Evolutionary conservation across 495 filamentous ascomycete genomes (phyloP), one percentile per base, ranked within the genome.

Genomic region (Terfezia claveryi): DNA sequence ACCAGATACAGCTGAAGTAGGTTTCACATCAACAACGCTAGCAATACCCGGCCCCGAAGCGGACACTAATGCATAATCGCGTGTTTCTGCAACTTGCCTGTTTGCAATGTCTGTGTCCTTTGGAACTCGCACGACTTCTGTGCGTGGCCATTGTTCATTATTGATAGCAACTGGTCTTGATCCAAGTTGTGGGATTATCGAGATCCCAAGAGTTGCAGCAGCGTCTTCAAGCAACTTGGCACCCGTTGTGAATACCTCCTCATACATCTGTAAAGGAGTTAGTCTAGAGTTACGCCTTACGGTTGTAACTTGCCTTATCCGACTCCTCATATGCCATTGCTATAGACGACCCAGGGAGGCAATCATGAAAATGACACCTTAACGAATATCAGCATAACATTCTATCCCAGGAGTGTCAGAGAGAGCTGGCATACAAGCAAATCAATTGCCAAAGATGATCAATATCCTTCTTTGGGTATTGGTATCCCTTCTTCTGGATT

Each of bases 301-400:
- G 27, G 27, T 23, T 12, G n/a, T 56, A 64, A 61, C 62, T 58
- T 51, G 50, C 17, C 69, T 86, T 73, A 61, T 93, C 81, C 0
- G 85, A 91, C 60, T 98, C 91, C 62, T 85, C 82, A 65, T 95
- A 95, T 65, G 83, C 89, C 88, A 98, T 94, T 65, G 89, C 87
- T 57, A 98, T 96, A 16, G 79, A 80, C 63, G 82, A 92, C n/a
- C 91, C 91, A 10, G 91, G 91, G 38, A 98, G 71, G 64, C 89
- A 94, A 65, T 98, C 91, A 63, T 98, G 91, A 72, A 96, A 96
- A 61, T 98, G 91, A 61, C 88, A 94, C 16, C 94, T 77, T 10
- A 32, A 32, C 27, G 27, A 32, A 32, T 27, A 32, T 32, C 27
- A 32, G 27, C 27, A 32, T 2, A 32, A 32, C 27, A 32, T 32